Evolutionary conservation across 2,329 filamentous ascomycete genomes (phyloP).

Genomic region (Waltergamsia citrina): DNA sequence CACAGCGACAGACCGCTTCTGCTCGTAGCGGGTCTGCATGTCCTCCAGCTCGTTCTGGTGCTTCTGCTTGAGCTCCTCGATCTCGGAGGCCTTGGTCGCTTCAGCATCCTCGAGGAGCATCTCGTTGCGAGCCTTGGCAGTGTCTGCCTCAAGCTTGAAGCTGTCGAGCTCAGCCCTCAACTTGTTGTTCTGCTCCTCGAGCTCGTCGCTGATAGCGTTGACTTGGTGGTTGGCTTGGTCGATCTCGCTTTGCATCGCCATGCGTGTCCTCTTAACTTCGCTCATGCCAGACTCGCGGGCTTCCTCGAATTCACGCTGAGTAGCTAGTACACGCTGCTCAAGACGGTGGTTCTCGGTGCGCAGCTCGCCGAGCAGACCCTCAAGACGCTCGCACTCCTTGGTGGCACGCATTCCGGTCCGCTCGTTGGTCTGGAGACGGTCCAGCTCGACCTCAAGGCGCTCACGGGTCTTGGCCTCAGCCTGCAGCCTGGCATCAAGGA

Average conservation of each 20-base stretch:
- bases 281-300: slow-evolving; percentile 69
- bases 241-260: slow-evolving; percentile 71
- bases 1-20: slow-evolving; percentile 59
- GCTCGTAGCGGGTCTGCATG: slow-evolving; percentile 64
- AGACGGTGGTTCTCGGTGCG: slow-evolving; percentile 63
- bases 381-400: slow-evolving; percentile 51
- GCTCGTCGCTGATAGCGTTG: slow-evolving; percentile 70
- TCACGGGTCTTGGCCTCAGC: slow-evolving; percentile 64
- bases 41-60: slow-evolving; percentile 66
- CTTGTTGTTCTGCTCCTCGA: slow-evolving; percentile 69
- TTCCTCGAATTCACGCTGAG: slow-evolving; percentile 76
- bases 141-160: slow-evolving; percentile 70
- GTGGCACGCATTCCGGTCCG: slow-evolving; percentile 56
- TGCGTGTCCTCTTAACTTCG: slow-evolving; percentile 73
- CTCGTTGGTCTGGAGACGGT: slow-evolving; percentile 54
- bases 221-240: slow-evolving; percentile 79
- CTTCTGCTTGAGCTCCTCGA: slow-evolving; percentile 42
- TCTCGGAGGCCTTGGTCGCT: slow-evolving; percentile 50
- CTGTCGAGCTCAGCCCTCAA: slow-evolving; percentile 69
- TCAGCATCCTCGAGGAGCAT: slow-evolving; percentile 77
- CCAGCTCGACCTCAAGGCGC: slow-evolving; percentile 56
- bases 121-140: slow-evolving; percentile 70
- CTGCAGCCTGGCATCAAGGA: slow-evolving; percentile 67
- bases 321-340: slow-evolving; percentile 57
- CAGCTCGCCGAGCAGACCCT: slow-evolving; percentile 43